phyloP scores from a whole-genome alignment of 2,329 filamentous ascomycete genomes.

The Calycina herbarum region DNA sequence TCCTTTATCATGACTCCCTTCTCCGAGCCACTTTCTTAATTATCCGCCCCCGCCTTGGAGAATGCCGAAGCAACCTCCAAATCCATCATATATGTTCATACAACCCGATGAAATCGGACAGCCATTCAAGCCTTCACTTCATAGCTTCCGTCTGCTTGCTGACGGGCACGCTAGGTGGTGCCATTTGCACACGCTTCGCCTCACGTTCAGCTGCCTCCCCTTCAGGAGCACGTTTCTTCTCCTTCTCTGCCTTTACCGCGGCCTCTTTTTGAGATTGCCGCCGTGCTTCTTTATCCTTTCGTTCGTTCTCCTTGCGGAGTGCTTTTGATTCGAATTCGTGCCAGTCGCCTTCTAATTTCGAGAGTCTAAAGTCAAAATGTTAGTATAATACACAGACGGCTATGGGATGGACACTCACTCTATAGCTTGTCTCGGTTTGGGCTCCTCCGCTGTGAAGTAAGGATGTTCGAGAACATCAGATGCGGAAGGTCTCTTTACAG shows the following conservation, averaged over 20 bases:
- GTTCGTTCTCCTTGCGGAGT: slow-evolving; percentile 83
- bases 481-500: slow-evolving; percentile 77
- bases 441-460: slow-evolving; percentile 85
- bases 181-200: slow-evolving; percentile 32
- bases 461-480: slow-evolving; percentile 80
- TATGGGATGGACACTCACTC: slow-evolving; percentile 60
- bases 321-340: slow-evolving; percentile 99
- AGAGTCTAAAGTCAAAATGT: slow-evolving; percentile 50
- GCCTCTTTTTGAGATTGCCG: slow-evolving; percentile 35
- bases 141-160: slow-evolving; percentile 13
- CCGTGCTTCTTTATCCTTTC: slow-evolving; percentile 48
- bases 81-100: background rate
- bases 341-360: slow-evolving; percentile 87
- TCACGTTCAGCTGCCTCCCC: slow-evolving; percentile 29
- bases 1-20: too few relatives aligned
- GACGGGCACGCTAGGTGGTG: slow-evolving; percentile 21
- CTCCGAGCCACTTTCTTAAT: too few relatives aligned
- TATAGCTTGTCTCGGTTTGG: slow-evolving; percentile 71
- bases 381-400: slow-evolving; percentile 1
- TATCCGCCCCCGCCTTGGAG: too few relatives aligned
- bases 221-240: slow-evolving; percentile 35
- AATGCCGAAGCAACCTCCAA: too few relatives aligned
- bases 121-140: slow-evolving; percentile 9
- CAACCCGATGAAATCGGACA: background rate
- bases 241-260: slow-evolving; percentile 31